Evolutionary conservation across 495 filamentous ascomycete species (phyloP).

Genomic region (Aspergillus conjunctus): DNA sequence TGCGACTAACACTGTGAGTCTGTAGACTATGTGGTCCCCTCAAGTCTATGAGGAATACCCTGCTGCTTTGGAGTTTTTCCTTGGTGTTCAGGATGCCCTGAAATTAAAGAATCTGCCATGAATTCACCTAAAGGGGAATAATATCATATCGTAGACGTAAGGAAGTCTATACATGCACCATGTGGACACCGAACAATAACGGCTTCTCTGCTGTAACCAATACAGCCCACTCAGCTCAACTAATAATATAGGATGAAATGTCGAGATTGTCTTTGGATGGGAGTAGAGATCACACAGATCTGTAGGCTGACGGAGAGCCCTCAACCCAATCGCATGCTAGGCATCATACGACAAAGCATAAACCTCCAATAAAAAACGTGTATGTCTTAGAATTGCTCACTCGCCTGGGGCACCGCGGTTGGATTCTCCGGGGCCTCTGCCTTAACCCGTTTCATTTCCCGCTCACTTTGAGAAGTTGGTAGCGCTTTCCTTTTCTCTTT

Average conservation of each 20-base stretch:
- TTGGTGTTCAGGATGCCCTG: too few relatives aligned
- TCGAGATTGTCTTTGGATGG: too few relatives aligned
- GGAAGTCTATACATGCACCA: neutral
- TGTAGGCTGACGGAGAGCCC: too few relatives aligned
- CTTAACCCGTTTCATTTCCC: slow-evolving; percentile 42
- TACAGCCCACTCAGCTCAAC: neutral
- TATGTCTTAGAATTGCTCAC: slow-evolving; percentile 4
- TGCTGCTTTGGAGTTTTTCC: too few relatives aligned
- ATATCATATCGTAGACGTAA: neutral
- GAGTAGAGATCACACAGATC: too few relatives aligned
- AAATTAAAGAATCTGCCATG: neutral
- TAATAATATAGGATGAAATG: too few relatives aligned
- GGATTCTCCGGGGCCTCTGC: slow-evolving; percentile 24
- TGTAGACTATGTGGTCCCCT: neutral
- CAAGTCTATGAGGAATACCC: neutral
- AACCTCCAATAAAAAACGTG: neutral
- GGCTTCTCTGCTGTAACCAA: neutral
- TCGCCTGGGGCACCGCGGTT: slow-evolving; percentile 3
- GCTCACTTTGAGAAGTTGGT: slow-evolving; percentile 36
- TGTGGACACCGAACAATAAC: slow-evolving; percentile 1
- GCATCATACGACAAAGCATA: neutral
- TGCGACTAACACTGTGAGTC: neutral
- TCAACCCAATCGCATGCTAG: neutral
- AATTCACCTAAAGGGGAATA: neutral
- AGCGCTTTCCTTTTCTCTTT: slow-evolving; percentile 53